phyloP scores from a whole-genome alignment of 2,329 filamentous ascomycete species.

The Teratosphaeria destructans region DNA sequence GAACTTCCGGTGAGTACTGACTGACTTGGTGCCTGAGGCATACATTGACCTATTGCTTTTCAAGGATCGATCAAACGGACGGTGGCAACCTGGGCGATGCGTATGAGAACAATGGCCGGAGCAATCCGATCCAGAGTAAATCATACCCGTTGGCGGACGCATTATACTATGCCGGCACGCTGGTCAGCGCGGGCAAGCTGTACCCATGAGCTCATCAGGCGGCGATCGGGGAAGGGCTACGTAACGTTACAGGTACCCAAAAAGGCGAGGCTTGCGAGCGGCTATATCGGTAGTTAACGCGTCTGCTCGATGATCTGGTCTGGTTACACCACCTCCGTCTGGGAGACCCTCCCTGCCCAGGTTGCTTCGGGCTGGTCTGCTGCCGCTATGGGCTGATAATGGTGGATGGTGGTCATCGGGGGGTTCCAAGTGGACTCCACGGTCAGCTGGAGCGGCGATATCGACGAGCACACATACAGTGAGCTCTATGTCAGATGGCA shows the following conservation, averaged over 20 bases:
- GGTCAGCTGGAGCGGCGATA: constrained; percentile 24
- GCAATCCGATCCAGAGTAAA: constrained; percentile 20
- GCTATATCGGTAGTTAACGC: constrained; percentile 23
- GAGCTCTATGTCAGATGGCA: constrained; percentile 24
- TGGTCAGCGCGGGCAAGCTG: constrained; percentile 18
- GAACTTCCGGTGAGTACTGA: constrained; percentile 17
- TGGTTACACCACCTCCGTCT: constrained; percentile 21
- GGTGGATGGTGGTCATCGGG: constrained; percentile 23
- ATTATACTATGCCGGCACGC: constrained; percentile 23
- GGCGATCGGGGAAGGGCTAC: constrained; percentile 22
- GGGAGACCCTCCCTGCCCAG: constrained; percentile 21
- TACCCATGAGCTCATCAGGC: constrained; percentile 24
- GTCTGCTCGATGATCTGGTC: constrained; percentile 26
- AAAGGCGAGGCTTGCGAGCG: constrained; percentile 19
- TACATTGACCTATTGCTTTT: neutral
- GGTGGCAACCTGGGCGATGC: constrained; percentile 28
- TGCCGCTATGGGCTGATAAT: constrained; percentile 20
- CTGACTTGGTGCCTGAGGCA: neutral
- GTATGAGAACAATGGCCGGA: constrained; percentile 29
- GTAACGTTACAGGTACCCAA: constrained; percentile 17
- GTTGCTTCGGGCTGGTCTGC: constrained; percentile 19
- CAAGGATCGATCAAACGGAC: constrained; percentile 22
- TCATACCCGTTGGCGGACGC: constrained; percentile 21
- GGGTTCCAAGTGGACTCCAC: constrained; percentile 25
- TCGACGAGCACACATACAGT: constrained; percentile 20